Evolutionary conservation across 192 early-diverging fungal genomes (phyloP), one percentile per base, ranked within the genome.

Genomic region (Coemansia brasiliensis): DNA sequence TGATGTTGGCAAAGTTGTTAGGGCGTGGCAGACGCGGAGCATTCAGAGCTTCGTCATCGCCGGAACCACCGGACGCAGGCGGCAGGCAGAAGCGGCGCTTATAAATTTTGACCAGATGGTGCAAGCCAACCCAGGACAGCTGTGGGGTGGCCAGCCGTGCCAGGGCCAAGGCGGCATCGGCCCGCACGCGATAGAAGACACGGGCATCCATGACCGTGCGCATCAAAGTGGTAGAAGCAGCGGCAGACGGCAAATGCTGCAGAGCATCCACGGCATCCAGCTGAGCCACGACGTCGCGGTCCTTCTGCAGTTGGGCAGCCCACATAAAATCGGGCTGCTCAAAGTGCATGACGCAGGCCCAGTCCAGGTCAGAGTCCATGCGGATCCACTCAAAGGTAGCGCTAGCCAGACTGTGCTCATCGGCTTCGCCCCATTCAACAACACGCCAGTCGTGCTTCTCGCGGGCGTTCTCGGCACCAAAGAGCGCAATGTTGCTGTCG

Each of bases 281-380:
- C 65, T 99, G 97, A 6, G 94, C 94, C 4, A 88, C 84, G 6
- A 98, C 90, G 68, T 98, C 93, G 50, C 86, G 79, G 68, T 96
- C 94, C 63, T 93, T 88, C 15, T 86, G 83, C 59, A 99, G 80
- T 74, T 94, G 90, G 16, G 92, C 85, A 5, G 88, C 87, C 95
- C 95, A 99, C 94, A 95, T 98, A 63, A 91, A 95, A 55, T 92
- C 92, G 0, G 87, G 84, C 71, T 97, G 94, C 55, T 88, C 84
- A 57, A 95, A 93, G 17, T 85, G 82, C 51, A 94, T 89, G 8
- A 85, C 61, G 58, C 93, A 93, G 15, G 95, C 70, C 97, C 97
- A 99, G 53, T 96, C 92, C 51, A 90, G 80, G 46, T 96, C 95
- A 2, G 93, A 90, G 64, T 99, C 95, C 49, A 97, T 68, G 27